A percentile compares a stretch with the other conserved stretches of the same genome.
Evolutionary conservation across 805 yeast species (phyloP).

Genomic region (Saccharomyces kudriavzevii): DNA sequence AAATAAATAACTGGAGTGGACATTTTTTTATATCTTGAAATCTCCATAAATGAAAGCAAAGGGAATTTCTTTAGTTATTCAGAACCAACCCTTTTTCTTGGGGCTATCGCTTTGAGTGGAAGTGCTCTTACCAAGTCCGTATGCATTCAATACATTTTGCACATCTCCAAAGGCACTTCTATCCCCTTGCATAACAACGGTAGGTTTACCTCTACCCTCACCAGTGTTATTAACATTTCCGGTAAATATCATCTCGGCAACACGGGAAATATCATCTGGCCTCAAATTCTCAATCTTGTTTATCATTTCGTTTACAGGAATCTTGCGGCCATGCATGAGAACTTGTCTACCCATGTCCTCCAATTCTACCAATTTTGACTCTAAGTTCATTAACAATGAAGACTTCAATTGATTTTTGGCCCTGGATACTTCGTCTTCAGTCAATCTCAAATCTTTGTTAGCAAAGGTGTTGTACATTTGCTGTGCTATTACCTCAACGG

Average conservation of each 20-base stretch:
- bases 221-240: constrained; percentile 45
- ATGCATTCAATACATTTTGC: constrained; percentile 49
- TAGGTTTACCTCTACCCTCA: constrained; percentile 59
- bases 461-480: constrained; percentile 48
- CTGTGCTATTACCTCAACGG: constrained; percentile 68
- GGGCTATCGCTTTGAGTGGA: constrained; percentile 2
- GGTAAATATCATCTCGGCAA: constrained; percentile 68
- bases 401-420: constrained; percentile 90
- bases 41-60: background rate
- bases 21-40: background rate
- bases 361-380: constrained; percentile 83
- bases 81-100: constrained; percentile 25
- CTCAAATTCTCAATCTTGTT: constrained; percentile 61
- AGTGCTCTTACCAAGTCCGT: constrained; percentile 56
- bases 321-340: constrained; percentile 68
- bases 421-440: constrained; percentile 66
- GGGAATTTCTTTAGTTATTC: background rate
- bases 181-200: constrained; percentile 83
- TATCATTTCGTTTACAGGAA: constrained; percentile 77
- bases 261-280: constrained; percentile 57
- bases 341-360: constrained; percentile 96
- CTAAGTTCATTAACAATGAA: constrained; percentile 84
- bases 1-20: background rate
- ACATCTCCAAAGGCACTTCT: constrained; percentile 83
- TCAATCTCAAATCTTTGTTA: constrained; percentile 52